A percentile compares a stretch with the other conserved stretches of the same genome.
phyloP scores from a whole-genome alignment of 495 filamentous ascomycete genomes.

The Penicillium riverlandense region DNA sequence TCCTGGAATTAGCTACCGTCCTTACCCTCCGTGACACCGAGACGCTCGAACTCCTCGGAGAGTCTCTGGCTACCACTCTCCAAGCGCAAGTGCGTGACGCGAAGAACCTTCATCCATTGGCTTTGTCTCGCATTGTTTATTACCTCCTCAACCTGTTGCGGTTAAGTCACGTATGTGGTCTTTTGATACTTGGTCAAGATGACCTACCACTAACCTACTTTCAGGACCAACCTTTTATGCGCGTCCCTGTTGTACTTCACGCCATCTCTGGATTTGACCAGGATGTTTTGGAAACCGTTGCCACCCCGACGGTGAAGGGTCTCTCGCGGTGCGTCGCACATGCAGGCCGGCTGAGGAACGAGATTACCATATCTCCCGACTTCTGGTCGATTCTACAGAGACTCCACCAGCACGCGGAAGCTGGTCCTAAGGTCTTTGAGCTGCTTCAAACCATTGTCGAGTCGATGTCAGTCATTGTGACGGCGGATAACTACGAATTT shows the following conservation, averaged over 20 bases:
- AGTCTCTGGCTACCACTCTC: slow-evolving; percentile 68
- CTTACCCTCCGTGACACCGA: slow-evolving; percentile 69
- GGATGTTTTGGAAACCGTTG: slow-evolving; percentile 66
- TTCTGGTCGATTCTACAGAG: slow-evolving; percentile 90
- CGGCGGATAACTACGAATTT: slow-evolving; percentile 91
- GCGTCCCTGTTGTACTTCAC: slow-evolving; percentile 88
- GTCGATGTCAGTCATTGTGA: slow-evolving; percentile 64
- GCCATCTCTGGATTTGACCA: slow-evolving; percentile 81
- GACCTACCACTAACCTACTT: slow-evolving; percentile 16
- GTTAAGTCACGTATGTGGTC: slow-evolving; percentile 71
- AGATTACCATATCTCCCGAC: slow-evolving; percentile 92
- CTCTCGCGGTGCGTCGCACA: slow-evolving; percentile 71
- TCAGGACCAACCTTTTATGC: slow-evolving; percentile 85
- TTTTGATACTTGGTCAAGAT: background rate
- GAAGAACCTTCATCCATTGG: slow-evolving; percentile 65
- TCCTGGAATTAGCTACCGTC: slow-evolving; percentile 82
- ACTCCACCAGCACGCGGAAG: slow-evolving; percentile 58
- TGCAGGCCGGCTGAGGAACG: slow-evolving; percentile 69
- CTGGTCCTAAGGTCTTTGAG: slow-evolving; percentile 71
- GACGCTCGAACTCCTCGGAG: slow-evolving; percentile 65
- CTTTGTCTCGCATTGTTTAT: slow-evolving; percentile 75
- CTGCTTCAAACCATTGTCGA: slow-evolving; percentile 68
- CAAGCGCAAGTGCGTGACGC: slow-evolving; percentile 77
- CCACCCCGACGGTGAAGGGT: slow-evolving; percentile 67
- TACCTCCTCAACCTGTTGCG: slow-evolving; percentile 81